These are phyloP conservation scores for Cryptomeria japonica DNA, from an alignment of 75 land plant species.

Conservation along the genomic window DNA sequence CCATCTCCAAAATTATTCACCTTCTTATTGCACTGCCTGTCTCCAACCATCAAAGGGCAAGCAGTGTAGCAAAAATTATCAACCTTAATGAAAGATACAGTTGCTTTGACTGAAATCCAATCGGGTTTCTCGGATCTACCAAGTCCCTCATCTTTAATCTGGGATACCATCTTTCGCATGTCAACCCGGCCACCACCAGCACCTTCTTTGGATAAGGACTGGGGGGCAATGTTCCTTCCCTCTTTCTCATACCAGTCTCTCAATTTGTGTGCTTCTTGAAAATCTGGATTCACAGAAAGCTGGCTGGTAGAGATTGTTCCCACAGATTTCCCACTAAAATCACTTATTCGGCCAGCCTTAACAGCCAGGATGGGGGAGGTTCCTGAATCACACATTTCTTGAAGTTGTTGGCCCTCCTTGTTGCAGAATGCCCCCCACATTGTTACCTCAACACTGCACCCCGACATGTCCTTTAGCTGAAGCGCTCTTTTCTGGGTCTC, in stretches of 20 bases:
- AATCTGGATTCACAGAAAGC: conserved; percentile 77
- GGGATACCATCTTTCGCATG: conserved; percentile 69
- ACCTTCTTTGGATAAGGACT: conserved; percentile 78
- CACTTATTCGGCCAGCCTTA: conserved; percentile 87
- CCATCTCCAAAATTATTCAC: conserved; percentile 69
- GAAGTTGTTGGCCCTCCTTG: conserved; percentile 81
- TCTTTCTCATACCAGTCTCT: conserved; percentile 84
- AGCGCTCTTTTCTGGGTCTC: conserved; percentile 88
- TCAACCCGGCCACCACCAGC: conserved; percentile 46
- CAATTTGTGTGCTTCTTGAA: conserved; percentile 60
- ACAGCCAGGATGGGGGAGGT: conserved; percentile 73
- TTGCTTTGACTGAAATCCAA: conserved; percentile 80
- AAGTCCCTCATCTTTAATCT: conserved; percentile 93
- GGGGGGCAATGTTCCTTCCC: conserved; percentile 55
- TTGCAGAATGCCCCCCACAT: conserved; percentile 97
- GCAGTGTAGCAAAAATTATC: conserved; percentile 97
- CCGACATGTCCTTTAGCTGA: conserved; percentile 80
- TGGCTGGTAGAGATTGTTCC: conserved; percentile 87
- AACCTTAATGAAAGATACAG: conserved; percentile 79
- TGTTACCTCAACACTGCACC: conserved; percentile 82
- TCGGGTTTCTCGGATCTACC: conserved; percentile 92
- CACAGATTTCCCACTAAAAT: conserved; percentile 92
- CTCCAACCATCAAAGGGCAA: conserved; percentile 86
- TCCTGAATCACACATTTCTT: conserved; percentile 72
- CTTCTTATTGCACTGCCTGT: conserved; percentile 89